Conservation (phyloP, 2,329 filamentous ascomycete genomes). For the Claviceps sp. region DNA sequence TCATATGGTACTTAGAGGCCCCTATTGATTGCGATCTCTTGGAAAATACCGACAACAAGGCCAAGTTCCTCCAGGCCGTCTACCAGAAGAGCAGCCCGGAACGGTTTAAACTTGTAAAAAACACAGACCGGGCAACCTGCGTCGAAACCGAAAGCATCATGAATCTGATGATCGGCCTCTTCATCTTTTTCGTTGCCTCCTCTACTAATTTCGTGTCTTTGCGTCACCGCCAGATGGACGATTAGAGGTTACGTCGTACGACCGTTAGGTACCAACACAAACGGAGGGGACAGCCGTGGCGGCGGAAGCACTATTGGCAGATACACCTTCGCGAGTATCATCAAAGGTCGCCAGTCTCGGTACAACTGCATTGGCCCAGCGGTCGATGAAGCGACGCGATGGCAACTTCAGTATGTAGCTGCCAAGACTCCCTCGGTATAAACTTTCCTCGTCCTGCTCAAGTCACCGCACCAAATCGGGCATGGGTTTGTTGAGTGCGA, state of each 20-base stretch:
- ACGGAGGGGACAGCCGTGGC: slow-evolving; percentile 5
- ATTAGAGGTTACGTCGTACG: slow-evolving; percentile 35
- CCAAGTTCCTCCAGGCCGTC: slow-evolving; percentile 30
- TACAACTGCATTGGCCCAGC: slow-evolving; percentile 21
- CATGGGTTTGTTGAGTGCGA: slow-evolving; percentile 19
- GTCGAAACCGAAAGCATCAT: slow-evolving; percentile 77
- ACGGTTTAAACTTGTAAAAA: slow-evolving; percentile 33
- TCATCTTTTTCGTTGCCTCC: slow-evolving; percentile 43
- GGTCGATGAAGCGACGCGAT: slow-evolving; percentile 18
- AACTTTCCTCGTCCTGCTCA: slow-evolving; percentile 14
- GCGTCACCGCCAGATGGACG: slow-evolving; percentile 47
- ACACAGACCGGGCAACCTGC: slow-evolving; percentile 50
- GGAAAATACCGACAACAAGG: slow-evolving; percentile 22
- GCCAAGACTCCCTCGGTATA: slow-evolving; percentile 17
- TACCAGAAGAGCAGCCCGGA: slow-evolving; percentile 23
- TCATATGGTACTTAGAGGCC: slow-evolving; percentile 45
- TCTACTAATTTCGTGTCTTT: slow-evolving; percentile 43
- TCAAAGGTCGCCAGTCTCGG: slow-evolving; percentile 21
- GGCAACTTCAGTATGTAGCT: slow-evolving; percentile 15
- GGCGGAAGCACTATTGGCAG: not conserved
- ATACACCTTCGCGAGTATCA: slow-evolving; percentile 8
- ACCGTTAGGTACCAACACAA: slow-evolving; percentile 23
- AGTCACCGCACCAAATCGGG: slow-evolving; percentile 11
- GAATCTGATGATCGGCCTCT: slow-evolving; percentile 71
- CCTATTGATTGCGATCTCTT: slow-evolving; percentile 38